Evolutionary conservation across 2,329 filamentous ascomycete species (phyloP).

Genomic region (Aspergillus neoniger): DNA sequence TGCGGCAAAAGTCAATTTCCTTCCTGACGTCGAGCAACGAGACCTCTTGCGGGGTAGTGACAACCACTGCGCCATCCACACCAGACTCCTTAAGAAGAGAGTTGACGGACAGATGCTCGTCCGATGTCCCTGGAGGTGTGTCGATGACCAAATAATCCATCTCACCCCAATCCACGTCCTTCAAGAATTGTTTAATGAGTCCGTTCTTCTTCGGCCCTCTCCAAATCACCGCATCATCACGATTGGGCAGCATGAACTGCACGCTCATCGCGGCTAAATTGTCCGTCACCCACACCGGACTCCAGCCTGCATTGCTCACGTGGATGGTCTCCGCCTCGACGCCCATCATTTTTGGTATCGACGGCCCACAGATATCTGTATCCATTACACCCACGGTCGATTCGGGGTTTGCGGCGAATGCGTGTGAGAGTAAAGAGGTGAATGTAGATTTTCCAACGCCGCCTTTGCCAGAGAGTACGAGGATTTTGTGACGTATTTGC

Average conservation of each 20-base stretch:
- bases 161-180: conserved; percentile 97
- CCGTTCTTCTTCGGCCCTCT: conserved; percentile 98
- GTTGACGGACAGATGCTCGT: conserved; percentile 94
- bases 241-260: conserved; percentile 94
- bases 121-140: conserved; percentile 90
- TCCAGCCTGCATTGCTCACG: conserved; percentile 84
- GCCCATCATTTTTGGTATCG: conserved; percentile 98
- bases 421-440: conserved; percentile 82
- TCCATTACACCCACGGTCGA: conserved; percentile 93
- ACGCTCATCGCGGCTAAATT: conserved; percentile 96
- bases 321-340: conserved; percentile 94
- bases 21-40: conserved; percentile 89
- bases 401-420: conserved; percentile 78
- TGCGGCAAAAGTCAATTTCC: conserved; percentile 96
- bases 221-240: conserved; percentile 97
- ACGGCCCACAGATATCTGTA: conserved; percentile 94
- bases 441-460: conserved; percentile 97
- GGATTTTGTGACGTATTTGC: conserved; percentile 84
- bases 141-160: conserved; percentile 92
- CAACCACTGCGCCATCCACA: conserved; percentile 88
- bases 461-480: conserved; percentile 91
- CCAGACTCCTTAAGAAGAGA: conserved; percentile 86
- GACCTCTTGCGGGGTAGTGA: conserved; percentile 95
- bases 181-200: conserved; percentile 94
- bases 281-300: conserved; percentile 91